These are phyloP conservation scores for Camelina hispida DNA, from an alignment of 345 rosid genomes.

Conservation along the genomic window DNA sequence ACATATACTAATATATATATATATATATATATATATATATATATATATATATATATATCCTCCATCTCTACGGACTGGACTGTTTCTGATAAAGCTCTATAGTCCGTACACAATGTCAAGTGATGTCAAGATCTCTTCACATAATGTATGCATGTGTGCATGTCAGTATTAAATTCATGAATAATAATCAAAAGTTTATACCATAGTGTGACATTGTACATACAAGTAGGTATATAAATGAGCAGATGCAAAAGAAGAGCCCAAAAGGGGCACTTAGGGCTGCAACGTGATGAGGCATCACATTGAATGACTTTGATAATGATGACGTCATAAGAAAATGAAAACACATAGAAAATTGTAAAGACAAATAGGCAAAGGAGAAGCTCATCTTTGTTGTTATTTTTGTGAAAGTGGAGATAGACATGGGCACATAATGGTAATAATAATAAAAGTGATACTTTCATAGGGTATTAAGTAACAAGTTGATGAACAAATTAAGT, in stretches of 20 bases:
- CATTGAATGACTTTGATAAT: conserved; percentile 39
- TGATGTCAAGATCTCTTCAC: conserved; percentile 38
- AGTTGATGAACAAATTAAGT: conserved; percentile 16
- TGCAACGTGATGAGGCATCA: conserved; percentile 37
- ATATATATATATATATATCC: not conserved
- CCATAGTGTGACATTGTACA: conserved; percentile 38
- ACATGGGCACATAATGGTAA: conserved; percentile 38
- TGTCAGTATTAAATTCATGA: conserved; percentile 41
- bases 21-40: too few relatives aligned
- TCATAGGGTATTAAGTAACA: conserved; percentile 6
- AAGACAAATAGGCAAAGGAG: conserved; percentile 45
- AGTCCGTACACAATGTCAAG: conserved; percentile 32
- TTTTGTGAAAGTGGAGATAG: conserved; percentile 54
- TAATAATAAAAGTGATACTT: conserved; percentile 12
- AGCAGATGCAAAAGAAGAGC: conserved; percentile 31
- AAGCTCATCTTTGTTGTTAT: conserved; percentile 37
- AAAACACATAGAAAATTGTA: conserved; percentile 42
- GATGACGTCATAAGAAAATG: conserved; percentile 47
- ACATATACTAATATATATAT: conserved; percentile 3
- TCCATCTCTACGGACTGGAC: conserved; percentile 24
- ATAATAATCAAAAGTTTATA: conserved; percentile 23
- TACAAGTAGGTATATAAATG: conserved; percentile 23
- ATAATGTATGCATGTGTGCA: conserved; percentile 46
- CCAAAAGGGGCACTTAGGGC: conserved; percentile 37
- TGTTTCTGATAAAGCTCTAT: conserved; percentile 4